Evolutionary conservation across 768 basidiomycete species (phyloP).

Genomic region (Baorangia bicolor): DNA sequence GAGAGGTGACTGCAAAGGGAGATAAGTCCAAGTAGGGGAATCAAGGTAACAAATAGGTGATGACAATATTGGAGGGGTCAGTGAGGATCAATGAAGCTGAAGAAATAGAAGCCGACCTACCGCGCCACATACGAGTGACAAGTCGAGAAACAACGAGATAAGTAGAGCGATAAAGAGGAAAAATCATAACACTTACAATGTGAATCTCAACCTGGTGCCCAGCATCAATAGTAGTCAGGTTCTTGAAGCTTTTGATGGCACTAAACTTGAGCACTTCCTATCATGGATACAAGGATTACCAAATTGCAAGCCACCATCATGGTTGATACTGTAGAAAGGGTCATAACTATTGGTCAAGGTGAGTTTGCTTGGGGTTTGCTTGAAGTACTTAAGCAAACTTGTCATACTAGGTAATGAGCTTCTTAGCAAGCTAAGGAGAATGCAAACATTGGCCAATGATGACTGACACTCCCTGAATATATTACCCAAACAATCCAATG

Average conservation of each 20-base stretch:
- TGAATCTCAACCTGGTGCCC: slow-evolving; percentile 87
- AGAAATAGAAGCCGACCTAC: too few relatives aligned
- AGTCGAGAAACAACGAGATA: too few relatives aligned
- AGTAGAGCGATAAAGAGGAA: too few relatives aligned
- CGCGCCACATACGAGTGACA: too few relatives aligned
- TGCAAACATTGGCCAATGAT: slow-evolving; percentile 86
- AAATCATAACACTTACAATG: too few relatives aligned
- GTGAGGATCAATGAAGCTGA: too few relatives aligned
- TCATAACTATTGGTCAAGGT: slow-evolving; percentile 93
- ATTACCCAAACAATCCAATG: slow-evolving; percentile 61
- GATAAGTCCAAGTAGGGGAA: too few relatives aligned
- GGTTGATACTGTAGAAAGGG: slow-evolving; percentile 89
- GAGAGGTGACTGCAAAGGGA: too few relatives aligned
- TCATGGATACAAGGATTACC: slow-evolving; percentile 87
- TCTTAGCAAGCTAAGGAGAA: slow-evolving; percentile 85
- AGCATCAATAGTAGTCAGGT: slow-evolving; percentile 53
- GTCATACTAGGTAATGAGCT: slow-evolving; percentile 72
- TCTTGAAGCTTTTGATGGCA: slow-evolving; percentile 83
- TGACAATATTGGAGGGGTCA: too few relatives aligned
- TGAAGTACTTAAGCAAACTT: slow-evolving; percentile 1
- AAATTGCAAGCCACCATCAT: slow-evolving; percentile 90
- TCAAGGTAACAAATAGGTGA: too few relatives aligned
- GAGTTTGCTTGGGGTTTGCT: slow-evolving; percentile 13
- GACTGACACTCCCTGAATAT: slow-evolving; percentile 54
- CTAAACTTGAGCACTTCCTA: slow-evolving; percentile 87